phyloP scores from a whole-genome alignment of 805 yeast species.

The Saccharomycopsis microspora region DNA sequence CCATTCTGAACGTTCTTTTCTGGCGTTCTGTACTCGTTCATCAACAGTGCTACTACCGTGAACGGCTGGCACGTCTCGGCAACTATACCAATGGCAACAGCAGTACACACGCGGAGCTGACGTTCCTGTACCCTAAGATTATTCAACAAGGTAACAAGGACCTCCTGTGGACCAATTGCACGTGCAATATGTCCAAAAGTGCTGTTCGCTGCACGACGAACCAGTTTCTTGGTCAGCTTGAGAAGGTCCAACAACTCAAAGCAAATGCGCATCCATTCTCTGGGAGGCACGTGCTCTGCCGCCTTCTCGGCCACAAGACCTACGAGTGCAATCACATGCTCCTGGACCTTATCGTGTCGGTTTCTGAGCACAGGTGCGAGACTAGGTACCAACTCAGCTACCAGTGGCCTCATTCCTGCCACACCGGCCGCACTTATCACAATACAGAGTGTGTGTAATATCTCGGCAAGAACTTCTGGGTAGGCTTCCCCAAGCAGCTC shows the following conservation, averaged over 20 bases:
- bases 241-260: conserved; percentile 84
- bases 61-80: conserved; percentile 91
- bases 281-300: conserved; percentile 74
- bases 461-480: conserved; percentile 87
- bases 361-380: conserved; percentile 86
- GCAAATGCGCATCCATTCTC: conserved; percentile 96
- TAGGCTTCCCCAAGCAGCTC: conserved; percentile 91
- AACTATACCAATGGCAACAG: conserved; percentile 95
- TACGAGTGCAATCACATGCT: conserved; percentile 63
- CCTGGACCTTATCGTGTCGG: conserved; percentile 85
- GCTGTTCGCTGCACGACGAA: conserved; percentile 74
- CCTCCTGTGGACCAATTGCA: conserved; percentile 95
- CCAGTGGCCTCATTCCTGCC: conserved; percentile 62
- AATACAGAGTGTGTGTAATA: conserved; percentile 56
- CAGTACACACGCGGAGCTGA: conserved; percentile 91
- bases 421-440: conserved; percentile 61
- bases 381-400: conserved; percentile 73
- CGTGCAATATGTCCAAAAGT: conserved; percentile 87
- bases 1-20: conserved; percentile 94
- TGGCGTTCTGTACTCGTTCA: conserved; percentile 91
- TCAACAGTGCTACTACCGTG: conserved; percentile 84
- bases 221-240: conserved; percentile 65
- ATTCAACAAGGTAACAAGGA: conserved; percentile 69
- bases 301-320: conserved; percentile 75
- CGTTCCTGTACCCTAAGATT: conserved; percentile 90